phyloP scores from a whole-genome alignment of 2,329 filamentous ascomycete species.

The Monilinia fructicola region DNA sequence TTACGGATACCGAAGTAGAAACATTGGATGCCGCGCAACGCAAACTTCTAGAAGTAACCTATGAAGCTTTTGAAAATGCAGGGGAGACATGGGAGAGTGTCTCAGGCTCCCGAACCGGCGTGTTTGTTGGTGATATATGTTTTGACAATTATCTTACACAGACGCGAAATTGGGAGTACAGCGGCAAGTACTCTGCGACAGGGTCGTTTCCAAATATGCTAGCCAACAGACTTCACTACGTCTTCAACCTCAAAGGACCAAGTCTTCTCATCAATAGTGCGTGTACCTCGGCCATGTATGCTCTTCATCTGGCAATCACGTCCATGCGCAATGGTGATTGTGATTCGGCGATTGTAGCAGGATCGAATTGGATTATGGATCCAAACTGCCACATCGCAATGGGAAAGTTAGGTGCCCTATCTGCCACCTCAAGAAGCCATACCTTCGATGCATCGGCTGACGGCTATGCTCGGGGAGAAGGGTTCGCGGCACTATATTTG shows the following conservation, averaged over 20 bases:
- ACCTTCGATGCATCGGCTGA: constrained; percentile 59
- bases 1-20: constrained; percentile 30
- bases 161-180: constrained; percentile 26
- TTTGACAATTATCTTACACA: constrained; percentile 28
- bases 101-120: constrained; percentile 29
- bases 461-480: constrained; percentile 64
- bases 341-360: background rate
- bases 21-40: constrained; percentile 50
- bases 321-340: constrained; percentile 43
- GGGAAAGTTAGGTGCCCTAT: constrained; percentile 21
- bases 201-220: constrained; percentile 24
- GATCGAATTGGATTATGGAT: background rate
- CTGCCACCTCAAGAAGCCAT: constrained; percentile 50
- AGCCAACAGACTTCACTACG: constrained; percentile 40
- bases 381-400: constrained; percentile 10
- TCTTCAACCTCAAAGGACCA: constrained; percentile 36
- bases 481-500: constrained; percentile 55
- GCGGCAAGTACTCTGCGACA: constrained; percentile 37
- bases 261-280: constrained; percentile 44
- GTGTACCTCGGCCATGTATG: constrained; percentile 55
- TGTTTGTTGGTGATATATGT: constrained; percentile 33
- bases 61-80: constrained; percentile 39
- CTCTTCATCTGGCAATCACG: constrained; percentile 42
- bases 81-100: constrained; percentile 26
- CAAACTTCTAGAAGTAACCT: constrained; percentile 47